Percentiles rank a stretch among this genome's conserved stretches.
Evolutionary conservation across 2,329 filamentous ascomycete species (phyloP).

Genomic region (Pseudofabraea citricarpa): DNA sequence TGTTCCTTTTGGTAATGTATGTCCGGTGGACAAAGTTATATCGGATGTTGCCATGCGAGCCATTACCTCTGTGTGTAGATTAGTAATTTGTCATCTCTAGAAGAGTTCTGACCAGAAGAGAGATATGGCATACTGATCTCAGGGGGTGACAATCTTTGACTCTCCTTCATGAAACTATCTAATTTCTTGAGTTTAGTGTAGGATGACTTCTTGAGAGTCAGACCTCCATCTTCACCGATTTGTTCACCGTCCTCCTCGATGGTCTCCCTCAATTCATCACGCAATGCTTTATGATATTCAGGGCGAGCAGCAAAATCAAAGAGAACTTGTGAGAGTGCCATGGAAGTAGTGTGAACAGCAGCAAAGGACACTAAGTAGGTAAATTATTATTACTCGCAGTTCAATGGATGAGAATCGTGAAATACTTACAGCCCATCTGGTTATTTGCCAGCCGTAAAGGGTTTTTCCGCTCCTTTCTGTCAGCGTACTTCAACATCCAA

Average conservation of each 20-base stretch:
- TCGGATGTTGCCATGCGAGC: constrained; percentile 14
- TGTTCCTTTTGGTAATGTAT: constrained; percentile 27
- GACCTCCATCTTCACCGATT: constrained; percentile 37
- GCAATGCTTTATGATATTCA: constrained; percentile 31
- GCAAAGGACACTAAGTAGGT: constrained; percentile 35
- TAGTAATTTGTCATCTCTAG: not conserved
- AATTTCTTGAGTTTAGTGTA: constrained; percentile 11
- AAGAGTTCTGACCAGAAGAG: not conserved
- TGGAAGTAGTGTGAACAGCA: constrained; percentile 46
- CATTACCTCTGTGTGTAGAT: constrained; percentile 12
- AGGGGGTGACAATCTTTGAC: constrained; percentile 30
- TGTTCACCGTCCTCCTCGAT: constrained; percentile 39
- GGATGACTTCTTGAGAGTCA: constrained; percentile 25
- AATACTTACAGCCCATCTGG: constrained; percentile 29
- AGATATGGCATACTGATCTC: constrained; percentile 20
- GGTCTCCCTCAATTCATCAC: constrained; percentile 21
- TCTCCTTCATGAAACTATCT: constrained; percentile 32
- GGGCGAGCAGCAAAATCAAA: constrained; percentile 46
- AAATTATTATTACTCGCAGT: not conserved
- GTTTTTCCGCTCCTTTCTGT: constrained; percentile 2
- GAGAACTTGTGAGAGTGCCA: constrained; percentile 42
- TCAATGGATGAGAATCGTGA: not conserved
- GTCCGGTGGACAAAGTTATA: constrained; percentile 29
- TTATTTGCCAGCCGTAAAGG: constrained; percentile 16
- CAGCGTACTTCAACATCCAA: constrained; percentile 14